Percentiles rank a stretch among this genome's conserved stretches.
phyloP scores from a whole-genome alignment of 441 rosid genomes.

The Dalechampia spathulata region DNA sequence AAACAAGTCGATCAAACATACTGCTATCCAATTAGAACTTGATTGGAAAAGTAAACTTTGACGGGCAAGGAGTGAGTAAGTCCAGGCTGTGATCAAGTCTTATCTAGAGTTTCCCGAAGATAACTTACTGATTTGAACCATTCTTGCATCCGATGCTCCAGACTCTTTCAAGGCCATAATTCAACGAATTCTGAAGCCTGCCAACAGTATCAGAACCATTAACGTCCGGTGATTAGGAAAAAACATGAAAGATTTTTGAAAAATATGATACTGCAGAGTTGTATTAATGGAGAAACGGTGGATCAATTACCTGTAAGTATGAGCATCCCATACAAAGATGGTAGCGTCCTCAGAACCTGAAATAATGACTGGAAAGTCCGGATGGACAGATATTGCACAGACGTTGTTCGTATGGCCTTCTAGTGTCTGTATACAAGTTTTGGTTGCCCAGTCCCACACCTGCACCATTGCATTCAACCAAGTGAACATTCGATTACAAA shows the following conservation, averaged over 20 bases:
- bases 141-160: slow-evolving; percentile 66
- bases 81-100: no score
- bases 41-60: neutral
- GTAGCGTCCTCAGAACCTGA: slow-evolving; percentile 81
- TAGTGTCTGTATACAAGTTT: slow-evolving; percentile 58
- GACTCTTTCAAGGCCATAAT: slow-evolving; percentile 72
- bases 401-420: slow-evolving; percentile 77
- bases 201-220: neutral
- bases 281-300: neutral
- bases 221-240: no score
- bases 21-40: neutral
- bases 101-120: neutral
- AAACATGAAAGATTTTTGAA: no score
- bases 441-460: slow-evolving; percentile 73
- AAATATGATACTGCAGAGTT: no score
- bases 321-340: slow-evolving; percentile 64
- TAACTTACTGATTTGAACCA: slow-evolving; percentile 58
- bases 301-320: slow-evolving; percentile 44
- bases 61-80: no score
- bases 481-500: neutral
- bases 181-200: slow-evolving; percentile 64
- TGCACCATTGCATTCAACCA: slow-evolving; percentile 12
- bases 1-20: neutral
- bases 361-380: slow-evolving; percentile 67
- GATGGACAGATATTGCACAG: slow-evolving; percentile 62